Percentiles rank a stretch among this genome's conserved stretches.
Evolutionary conservation across 2,329 filamentous ascomycete species (phyloP).

Genomic region (Diaporthe citrichinensis): DNA sequence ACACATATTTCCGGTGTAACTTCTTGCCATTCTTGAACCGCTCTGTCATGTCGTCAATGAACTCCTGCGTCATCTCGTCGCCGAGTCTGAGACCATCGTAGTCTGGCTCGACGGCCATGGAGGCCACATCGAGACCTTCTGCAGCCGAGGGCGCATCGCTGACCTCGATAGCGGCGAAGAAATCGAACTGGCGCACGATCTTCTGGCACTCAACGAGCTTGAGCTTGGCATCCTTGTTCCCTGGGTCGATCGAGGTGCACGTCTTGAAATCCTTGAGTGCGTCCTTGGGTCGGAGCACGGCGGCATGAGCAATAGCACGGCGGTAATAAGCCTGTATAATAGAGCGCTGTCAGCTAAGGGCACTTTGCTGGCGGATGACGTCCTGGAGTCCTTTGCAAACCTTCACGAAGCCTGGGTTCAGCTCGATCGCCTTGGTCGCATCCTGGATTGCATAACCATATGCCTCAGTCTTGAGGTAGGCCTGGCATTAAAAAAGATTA

Average conservation of each 20-base stretch:
- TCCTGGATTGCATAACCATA: constrained; percentile 95
- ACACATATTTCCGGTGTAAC: constrained; percentile 95
- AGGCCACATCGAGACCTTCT: constrained; percentile 89
- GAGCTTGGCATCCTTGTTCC: constrained; percentile 90
- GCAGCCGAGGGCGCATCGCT: constrained; percentile 93
- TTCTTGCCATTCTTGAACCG: constrained; percentile 97
- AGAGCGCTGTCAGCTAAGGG: constrained; percentile 33
- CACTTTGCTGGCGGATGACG: neutral
- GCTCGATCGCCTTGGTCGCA: constrained; percentile 89
- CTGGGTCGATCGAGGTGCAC: constrained; percentile 88
- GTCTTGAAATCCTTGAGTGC: constrained; percentile 93
- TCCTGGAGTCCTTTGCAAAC: constrained; percentile 59
- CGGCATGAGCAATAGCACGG: constrained; percentile 90
- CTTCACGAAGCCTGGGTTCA: constrained; percentile 92
- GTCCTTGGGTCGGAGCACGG: constrained; percentile 89
- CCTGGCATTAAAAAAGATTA: constrained; percentile 63
- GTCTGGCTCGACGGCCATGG: constrained; percentile 83
- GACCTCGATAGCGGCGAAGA: constrained; percentile 95
- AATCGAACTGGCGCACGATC: constrained; percentile 91
- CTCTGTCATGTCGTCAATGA: constrained; percentile 97
- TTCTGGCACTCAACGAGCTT: constrained; percentile 96
- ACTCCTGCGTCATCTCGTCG: constrained; percentile 93
- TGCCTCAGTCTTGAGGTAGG: constrained; percentile 94
- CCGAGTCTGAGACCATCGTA: constrained; percentile 89
- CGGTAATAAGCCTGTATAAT: constrained; percentile 86